Conservation (phyloP, 257 asterid genomes). For the Solanum arcanum region DNA sequence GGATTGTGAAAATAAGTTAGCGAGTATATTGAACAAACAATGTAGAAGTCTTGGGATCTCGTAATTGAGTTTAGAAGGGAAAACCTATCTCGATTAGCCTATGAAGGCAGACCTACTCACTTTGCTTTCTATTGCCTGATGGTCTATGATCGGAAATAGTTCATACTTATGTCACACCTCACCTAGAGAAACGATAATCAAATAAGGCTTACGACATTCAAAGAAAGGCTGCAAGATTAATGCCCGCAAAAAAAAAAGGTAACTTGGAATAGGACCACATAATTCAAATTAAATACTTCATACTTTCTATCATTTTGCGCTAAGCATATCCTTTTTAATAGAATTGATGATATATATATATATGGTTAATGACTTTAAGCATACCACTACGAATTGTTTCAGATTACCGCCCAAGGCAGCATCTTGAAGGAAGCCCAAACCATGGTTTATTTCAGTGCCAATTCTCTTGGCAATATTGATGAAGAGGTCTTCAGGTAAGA, state of each 20-base stretch:
- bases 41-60: neutral
- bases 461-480: constrained; percentile 33
- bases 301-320: neutral
- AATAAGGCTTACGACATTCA: neutral
- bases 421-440: constrained; percentile 46
- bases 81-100: neutral
- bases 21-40: neutral
- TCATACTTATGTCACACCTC: neutral
- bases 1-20: neutral
- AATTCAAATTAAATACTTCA: neutral
- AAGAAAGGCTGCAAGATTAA: neutral
- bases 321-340: neutral
- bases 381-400: constrained; percentile 58
- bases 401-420: constrained; percentile 49
- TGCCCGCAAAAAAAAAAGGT: neutral
- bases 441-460: constrained; percentile 45
- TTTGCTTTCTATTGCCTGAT: neutral
- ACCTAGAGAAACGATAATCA: neutral
- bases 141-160: neutral
- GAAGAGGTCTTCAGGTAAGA: constrained; percentile 49
- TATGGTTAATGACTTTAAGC: neutral
- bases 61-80: neutral
- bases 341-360: neutral
- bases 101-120: neutral
- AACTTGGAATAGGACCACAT: neutral